Percentiles rank a stretch among this genome's conserved stretches.
Conservation (phyloP, 1,139 yeast genomes). For the Sugiyamaella xylanicola region DNA sequence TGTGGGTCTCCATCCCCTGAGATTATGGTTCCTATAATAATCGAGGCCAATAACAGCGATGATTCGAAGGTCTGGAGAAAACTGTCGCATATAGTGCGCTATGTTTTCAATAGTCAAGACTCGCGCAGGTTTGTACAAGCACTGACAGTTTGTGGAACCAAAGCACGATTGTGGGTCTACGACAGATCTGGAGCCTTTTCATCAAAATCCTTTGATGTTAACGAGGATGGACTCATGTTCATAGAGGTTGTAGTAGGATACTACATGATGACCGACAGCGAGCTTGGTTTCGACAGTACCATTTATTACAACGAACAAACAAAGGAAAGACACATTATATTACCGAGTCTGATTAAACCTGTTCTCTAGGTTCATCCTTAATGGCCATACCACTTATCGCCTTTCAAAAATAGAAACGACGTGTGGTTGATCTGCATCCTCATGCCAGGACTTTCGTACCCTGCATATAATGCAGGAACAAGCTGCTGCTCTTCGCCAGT, state of each 20-base stretch:
- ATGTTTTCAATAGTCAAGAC: slow-evolving; percentile 17
- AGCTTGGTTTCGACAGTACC: slow-evolving; percentile 20
- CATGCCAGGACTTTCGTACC: not conserved
- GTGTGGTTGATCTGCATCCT: too few relatives aligned
- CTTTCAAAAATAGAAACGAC: too few relatives aligned
- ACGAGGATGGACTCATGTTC: slow-evolving; percentile 14
- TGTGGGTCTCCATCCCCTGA: slow-evolving; percentile 12
- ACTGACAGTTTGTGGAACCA: slow-evolving; percentile 15
- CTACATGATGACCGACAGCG: slow-evolving; percentile 17
- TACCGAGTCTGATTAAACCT: too few relatives aligned
- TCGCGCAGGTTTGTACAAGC: slow-evolving; percentile 20
- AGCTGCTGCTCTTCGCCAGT: too few relatives aligned
- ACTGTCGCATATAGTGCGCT: slow-evolving; percentile 19
- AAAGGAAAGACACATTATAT: not conserved
- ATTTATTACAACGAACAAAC: slow-evolving; percentile 11
- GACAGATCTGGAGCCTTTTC: slow-evolving; percentile 21
- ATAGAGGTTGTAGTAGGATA: slow-evolving; percentile 18
- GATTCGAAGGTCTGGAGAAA: slow-evolving; percentile 15
- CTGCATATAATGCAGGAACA: not conserved
- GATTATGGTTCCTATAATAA: slow-evolving; percentile 18
- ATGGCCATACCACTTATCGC: too few relatives aligned
- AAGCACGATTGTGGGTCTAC: slow-evolving; percentile 18
- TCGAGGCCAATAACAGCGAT: slow-evolving; percentile 5
- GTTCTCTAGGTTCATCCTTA: too few relatives aligned
- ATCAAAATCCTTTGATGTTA: slow-evolving; percentile 17